Conservation (phyloP, 306 rosid genomes). For the Cucumis sativus region Cucumber_9930_V3 NC_026657.2:12498501-12499000, state of each 20-base stretch:
- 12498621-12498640: background rate
- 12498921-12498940: constrained; percentile 14
- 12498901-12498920: constrained; percentile 12
- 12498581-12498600: background rate
- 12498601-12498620: background rate
- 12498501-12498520: background rate
- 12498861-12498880: constrained; percentile 25
- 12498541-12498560: background rate
- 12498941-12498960: constrained; percentile 17
- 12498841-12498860: constrained; percentile 18
- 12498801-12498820: constrained; percentile 36
- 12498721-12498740: constrained; percentile 26
- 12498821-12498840: background rate
- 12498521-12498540: background rate
- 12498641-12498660: background rate
- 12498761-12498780: constrained; percentile 66
- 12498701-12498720: constrained; percentile 28
- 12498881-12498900: constrained; percentile 15
- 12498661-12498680: background rate
- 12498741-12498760: constrained; percentile 32
- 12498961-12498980: constrained; percentile 33
- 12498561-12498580: constrained; percentile 1
- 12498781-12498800: constrained; percentile 56
- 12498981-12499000: constrained; percentile 54
- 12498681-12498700: background rate